A percentile compares a stretch with the other conserved stretches of the same genome.
Conservation (phyloP, 2,329 filamentous ascomycete species). For the Penicillium palitans region DNA sequence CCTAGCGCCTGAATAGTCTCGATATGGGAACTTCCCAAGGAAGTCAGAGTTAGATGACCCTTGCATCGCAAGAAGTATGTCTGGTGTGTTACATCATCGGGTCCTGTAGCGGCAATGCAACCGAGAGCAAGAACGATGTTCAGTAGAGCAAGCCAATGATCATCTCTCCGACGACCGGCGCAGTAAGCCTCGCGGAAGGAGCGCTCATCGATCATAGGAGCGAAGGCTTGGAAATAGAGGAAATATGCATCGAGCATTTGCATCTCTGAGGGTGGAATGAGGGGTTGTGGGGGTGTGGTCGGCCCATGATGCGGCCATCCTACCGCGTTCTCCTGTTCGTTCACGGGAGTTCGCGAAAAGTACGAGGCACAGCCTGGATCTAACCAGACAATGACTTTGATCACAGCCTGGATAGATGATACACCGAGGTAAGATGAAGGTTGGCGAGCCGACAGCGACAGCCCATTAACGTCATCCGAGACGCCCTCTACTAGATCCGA, state of each 20-base stretch:
- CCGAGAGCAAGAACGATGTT: slow-evolving; percentile 78
- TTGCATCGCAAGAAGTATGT: slow-evolving; percentile 69
- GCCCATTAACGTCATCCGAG: slow-evolving; percentile 69
- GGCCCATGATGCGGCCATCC: slow-evolving; percentile 39
- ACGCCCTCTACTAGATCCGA: slow-evolving; percentile 61
- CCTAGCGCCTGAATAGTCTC: slow-evolving; percentile 71
- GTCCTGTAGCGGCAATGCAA: slow-evolving; percentile 66
- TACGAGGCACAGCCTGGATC: slow-evolving; percentile 53
- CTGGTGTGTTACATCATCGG: slow-evolving; percentile 64
- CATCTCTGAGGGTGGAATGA: slow-evolving; percentile 62
- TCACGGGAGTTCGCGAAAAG: slow-evolving; percentile 45
- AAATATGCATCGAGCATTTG: slow-evolving; percentile 75
- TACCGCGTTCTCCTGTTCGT: slow-evolving; percentile 14
- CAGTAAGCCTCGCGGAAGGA: slow-evolving; percentile 67
- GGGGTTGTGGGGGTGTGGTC: slow-evolving; percentile 51
- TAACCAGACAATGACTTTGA: slow-evolving; percentile 66
- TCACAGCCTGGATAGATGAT: slow-evolving; percentile 71
- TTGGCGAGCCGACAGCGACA: slow-evolving; percentile 63
- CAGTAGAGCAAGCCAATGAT: slow-evolving; percentile 69
- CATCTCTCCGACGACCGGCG: slow-evolving; percentile 62
- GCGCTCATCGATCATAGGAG: slow-evolving; percentile 72
- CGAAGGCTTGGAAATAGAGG: slow-evolving; percentile 68
- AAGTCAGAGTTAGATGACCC: slow-evolving; percentile 65
- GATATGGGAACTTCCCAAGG: slow-evolving; percentile 69
- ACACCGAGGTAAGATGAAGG: slow-evolving; percentile 68